These are phyloP conservation scores for Ophiostoma perfectum DNA, from an alignment of 2,329 filamentous ascomycete genomes.

Conservation along the genomic window DNA sequence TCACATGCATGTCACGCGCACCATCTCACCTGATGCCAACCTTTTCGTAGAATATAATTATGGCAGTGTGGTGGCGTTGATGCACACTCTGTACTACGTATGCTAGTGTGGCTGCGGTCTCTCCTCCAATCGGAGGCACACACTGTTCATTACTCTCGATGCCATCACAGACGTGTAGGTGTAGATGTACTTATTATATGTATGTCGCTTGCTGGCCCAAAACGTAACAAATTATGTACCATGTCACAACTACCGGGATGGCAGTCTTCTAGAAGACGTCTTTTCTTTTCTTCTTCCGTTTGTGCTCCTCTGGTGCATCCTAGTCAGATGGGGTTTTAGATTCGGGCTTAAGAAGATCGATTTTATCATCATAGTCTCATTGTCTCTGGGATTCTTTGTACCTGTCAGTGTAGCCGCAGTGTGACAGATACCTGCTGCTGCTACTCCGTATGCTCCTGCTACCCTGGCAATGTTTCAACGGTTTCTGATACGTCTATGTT, in stretches of 20 bases:
- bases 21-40: background rate
- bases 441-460: background rate
- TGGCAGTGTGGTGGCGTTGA: too few species aligned
- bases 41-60: background rate
- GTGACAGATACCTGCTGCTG: background rate
- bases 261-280: slow-evolving; percentile 3
- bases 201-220: background rate
- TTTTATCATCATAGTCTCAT: background rate
- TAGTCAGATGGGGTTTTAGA: slow-evolving; percentile 12
- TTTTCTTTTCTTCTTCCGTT: background rate
- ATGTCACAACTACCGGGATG: background rate
- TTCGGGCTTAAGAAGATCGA: background rate
- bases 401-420: background rate
- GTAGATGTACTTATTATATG: too few species aligned
- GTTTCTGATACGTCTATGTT: background rate
- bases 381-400: background rate
- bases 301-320: background rate
- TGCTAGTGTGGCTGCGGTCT: background rate
- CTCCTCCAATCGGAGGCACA: background rate
- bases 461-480: slow-evolving; percentile 4
- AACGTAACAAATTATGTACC: background rate
- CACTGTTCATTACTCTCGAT: background rate
- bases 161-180: background rate
- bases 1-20: background rate
- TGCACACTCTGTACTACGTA: background rate